These are phyloP conservation scores for Colletotrichum sublineola DNA, from an alignment of 2,329 filamentous ascomycete genomes.

Conservation along the genomic window DNA sequence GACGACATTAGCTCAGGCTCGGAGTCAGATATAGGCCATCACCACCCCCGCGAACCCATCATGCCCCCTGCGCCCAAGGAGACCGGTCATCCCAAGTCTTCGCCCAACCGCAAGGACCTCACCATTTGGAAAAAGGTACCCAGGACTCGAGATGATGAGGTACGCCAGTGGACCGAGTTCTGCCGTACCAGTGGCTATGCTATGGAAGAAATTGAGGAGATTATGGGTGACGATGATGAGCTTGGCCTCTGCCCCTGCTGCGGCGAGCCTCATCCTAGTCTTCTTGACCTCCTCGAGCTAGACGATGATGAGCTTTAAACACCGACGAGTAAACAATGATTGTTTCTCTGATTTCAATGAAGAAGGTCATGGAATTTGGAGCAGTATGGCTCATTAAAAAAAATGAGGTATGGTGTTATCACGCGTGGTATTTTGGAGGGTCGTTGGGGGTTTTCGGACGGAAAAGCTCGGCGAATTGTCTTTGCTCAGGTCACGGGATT, in stretches of 20 bases:
- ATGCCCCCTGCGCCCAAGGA: slow-evolving; percentile 59
- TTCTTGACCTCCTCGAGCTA: slow-evolving; percentile 51
- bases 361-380: background rate
- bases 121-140: slow-evolving; percentile 68
- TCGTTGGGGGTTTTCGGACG: slow-evolving; percentile 1
- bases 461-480: slow-evolving; percentile 30
- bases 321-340: background rate
- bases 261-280: slow-evolving; percentile 54
- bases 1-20: slow-evolving; percentile 44
- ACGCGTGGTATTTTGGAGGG: slow-evolving; percentile 7
- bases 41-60: slow-evolving; percentile 49
- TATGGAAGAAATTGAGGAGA: slow-evolving; percentile 47
- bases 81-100: slow-evolving; percentile 58
- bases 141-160: slow-evolving; percentile 52
- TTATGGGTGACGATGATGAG: slow-evolving; percentile 46
- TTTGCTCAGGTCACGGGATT: slow-evolving; percentile 30
- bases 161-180: slow-evolving; percentile 65
- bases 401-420: background rate
- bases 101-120: slow-evolving; percentile 52
- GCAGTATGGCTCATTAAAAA: background rate
- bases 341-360: background rate
- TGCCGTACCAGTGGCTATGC: slow-evolving; percentile 54
- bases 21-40: slow-evolving; percentile 45
- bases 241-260: slow-evolving; percentile 55
- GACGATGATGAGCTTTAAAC: slow-evolving; percentile 32